phyloP scores from a whole-genome alignment of 257 asterid species.

The Jaltomata sinuosa region DNA sequence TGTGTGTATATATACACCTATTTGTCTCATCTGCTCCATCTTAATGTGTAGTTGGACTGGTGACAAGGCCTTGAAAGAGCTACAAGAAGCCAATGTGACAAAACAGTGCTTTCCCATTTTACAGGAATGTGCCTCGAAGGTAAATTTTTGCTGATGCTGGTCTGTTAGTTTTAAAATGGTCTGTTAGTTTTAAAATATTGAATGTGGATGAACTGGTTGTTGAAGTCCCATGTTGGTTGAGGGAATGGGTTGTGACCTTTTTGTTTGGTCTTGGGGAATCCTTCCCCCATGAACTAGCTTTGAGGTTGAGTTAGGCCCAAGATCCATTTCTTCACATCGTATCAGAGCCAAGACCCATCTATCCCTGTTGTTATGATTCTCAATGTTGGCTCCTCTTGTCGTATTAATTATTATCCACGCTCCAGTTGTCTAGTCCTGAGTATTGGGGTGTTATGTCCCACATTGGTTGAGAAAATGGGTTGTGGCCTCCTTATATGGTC shows the following conservation, averaged over 20 bases:
- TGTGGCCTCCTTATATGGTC: neutral
- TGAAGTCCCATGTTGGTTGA: neutral
- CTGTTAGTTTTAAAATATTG: neutral
- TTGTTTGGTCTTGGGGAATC: neutral
- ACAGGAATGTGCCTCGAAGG: constrained; percentile 82
- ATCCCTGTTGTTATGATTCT: neutral
- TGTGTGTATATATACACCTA: neutral
- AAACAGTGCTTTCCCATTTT: constrained; percentile 61
- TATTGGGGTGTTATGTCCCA: neutral
- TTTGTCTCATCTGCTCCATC: neutral
- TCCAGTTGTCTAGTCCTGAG: neutral
- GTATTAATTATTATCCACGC: neutral
- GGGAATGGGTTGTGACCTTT: neutral
- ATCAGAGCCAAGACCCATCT: neutral
- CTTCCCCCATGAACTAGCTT: neutral
- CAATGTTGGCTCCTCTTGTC: neutral
- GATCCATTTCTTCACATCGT: neutral
- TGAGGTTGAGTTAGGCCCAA: neutral
- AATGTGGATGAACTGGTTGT: neutral
- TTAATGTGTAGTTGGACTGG: constrained; percentile 76
- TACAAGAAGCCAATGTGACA: constrained; percentile 72
- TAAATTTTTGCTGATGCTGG: constrained; percentile 10
- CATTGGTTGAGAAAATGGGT: neutral
- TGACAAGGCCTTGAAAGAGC: constrained; percentile 80
- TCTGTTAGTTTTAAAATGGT: neutral